Base-by-base conservation (phyloP, 106 monocot genomes). In the Xerophyta viscosa region DNA sequence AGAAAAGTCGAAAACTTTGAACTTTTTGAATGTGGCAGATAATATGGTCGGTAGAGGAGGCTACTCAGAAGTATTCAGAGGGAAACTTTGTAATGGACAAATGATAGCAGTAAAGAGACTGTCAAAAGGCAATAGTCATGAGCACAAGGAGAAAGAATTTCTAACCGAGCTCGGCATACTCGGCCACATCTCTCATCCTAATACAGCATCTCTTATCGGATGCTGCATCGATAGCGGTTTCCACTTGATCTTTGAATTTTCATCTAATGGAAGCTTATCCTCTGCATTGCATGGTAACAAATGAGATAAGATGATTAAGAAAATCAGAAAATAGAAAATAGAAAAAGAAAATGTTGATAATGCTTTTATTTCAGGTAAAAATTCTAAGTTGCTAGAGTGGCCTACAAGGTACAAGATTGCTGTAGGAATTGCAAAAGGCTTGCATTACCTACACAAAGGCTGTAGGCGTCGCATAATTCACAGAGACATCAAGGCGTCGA, bases 21-120 rank as follows among this genome's bases (percentile, higher is more conserved):
- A n/a, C n/a, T 30, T 44, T 3, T 0, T 58, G 15, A 0, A 3
- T 44, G 6, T 9, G 14, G 14, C 43, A 85, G 85, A 77, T 21
- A 86, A 77, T 41, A 66, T 86, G 48, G 85, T 77, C 26, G 85
- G 85, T 4, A 77, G 49, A 66, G 85, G 85, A 39, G 85, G 85
- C 17, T 76, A 65, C 60, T 71, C 80, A 44, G 85, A 86, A 54
- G 85, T 86, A 41, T 86, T 67, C 56, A 80, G 52, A 66, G 85
- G 85, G 47, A 28, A 28, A 1, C 69, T 86, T 4, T 20, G 36
- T 31, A 51, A 77, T 60, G 80, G 80, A 0, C 77, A 73, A 30
- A 59, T 24, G 10, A 41, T 86, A 21, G 86, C 86, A 29, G 73
- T 86, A 17, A 86, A 86, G 62, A 76, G 80, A 60, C 36, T 86